phyloP scores from a whole-genome alignment of 83 land plant genomes.

The Diphasiastrum complanatum region DNA sequence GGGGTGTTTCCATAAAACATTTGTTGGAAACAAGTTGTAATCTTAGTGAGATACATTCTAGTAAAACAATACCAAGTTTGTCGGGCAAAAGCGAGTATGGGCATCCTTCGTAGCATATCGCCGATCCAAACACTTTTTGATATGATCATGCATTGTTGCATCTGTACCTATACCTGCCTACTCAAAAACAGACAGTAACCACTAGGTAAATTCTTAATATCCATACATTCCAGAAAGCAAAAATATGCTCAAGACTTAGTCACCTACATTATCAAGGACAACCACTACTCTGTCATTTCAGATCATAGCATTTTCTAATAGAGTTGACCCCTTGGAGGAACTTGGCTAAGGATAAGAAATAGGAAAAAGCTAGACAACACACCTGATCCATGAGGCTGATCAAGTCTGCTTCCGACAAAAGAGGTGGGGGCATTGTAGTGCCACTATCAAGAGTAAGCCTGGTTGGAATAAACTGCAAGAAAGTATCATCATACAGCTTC shows the following conservation, averaged over 20 bases:
- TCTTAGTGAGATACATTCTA: neutral
- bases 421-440: conserved; percentile 78
- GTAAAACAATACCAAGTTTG: conserved; percentile 63
- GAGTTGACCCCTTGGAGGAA: no score
- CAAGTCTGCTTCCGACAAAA: conserved; percentile 86
- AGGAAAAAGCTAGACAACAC: no score
- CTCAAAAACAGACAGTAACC: no score
- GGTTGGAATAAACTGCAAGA: conserved; percentile 72
- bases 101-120: conserved; percentile 85
- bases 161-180: conserved; percentile 97
- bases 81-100: conserved; percentile 83
- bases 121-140: conserved; percentile 87
- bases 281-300: no score
- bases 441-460: conserved; percentile 77
- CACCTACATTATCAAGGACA: no score
- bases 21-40: no score
- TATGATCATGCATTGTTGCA: conserved; percentile 99
- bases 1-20: no score
- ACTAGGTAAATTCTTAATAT: no score
- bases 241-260: no score
- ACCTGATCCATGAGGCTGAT: conserved; percentile 93
- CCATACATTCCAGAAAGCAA: neutral
- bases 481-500: no score
- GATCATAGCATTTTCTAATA: no score
- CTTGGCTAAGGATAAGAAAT: no score